Base-by-base conservation (phyloP, 1,284 basidiomycete species). In the Cutaneotrichosporon dermatis region DNA sequence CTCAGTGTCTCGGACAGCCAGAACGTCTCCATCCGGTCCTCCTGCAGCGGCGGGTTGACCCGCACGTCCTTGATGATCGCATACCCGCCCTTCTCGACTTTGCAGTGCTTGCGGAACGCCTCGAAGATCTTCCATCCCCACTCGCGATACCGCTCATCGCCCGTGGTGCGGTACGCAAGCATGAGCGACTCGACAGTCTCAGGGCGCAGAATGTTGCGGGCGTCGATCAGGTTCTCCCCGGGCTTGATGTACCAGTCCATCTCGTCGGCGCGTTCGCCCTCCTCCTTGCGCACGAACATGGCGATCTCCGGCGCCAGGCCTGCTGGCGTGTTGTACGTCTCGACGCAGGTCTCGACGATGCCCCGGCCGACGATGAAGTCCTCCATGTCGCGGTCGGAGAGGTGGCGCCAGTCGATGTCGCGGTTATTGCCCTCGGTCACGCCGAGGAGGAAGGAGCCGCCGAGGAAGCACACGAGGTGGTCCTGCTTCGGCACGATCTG, bases 1-100 rank as follows among this genome's bases (percentile, higher is more conserved):
- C 78, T 98, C 59, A 98, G 79, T 5, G 93, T 97, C 79, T 97
- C 93, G 69, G 88, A 88, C 86, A 94, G 81, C 78, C 91, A 85
- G 80, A 95, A 96, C 13, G 94, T 95, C 80, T 97, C 94, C 91
- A 96, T 96, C 75, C 89, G 88, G 77, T 97, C 91, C 61, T 91
- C 86, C 60, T 84, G 81, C 67, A 79, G 78, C 3, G 83, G 85
- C 0, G 88, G 86, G 4, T 71, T 57, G 61, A 83, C 81, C 70
- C 92, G 88, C 12, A 98, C 94, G 74, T 96, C 90, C 57, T 88
- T 77, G 49, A 98, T 83, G 46, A 86, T 85, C 12, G 90, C 89
- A 70, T 90, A 98, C 3, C 92, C 94, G 8, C 92, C 94, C 0
- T 77, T 80, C 34, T 82, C 76, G 13, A 95, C 79, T 10, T 67